Evolutionary conservation across 73 alveolate species (phyloP).

Genomic region (Paramecium sonneborni): DNA sequence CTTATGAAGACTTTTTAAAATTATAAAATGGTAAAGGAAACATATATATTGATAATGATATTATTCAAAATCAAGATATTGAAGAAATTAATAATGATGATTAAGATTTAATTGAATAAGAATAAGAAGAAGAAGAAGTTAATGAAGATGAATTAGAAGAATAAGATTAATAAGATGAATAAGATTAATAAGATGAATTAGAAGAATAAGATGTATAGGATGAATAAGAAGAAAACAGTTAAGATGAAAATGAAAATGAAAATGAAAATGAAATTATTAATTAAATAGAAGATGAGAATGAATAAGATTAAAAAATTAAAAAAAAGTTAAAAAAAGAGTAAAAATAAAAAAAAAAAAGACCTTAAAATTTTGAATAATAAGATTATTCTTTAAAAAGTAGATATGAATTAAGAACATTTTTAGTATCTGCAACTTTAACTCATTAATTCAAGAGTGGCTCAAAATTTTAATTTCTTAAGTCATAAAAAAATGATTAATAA

Average conservation of each 20-base stretch:
- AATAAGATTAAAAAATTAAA: not conserved
- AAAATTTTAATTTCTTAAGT: constrained; percentile 26
- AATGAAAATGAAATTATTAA: not conserved
- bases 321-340: too few relatives aligned
- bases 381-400: not conserved
- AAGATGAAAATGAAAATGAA: constrained; percentile 19
- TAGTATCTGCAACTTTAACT: constrained; percentile 70
- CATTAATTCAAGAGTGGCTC: constrained; percentile 52
- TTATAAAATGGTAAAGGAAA: constrained; percentile 68
- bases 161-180: constrained; percentile 46
- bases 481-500: not conserved
- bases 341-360: too few relatives aligned
- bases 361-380: too few relatives aligned
- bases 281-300: not conserved
- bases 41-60: constrained; percentile 46
- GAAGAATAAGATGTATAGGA: too few relatives aligned
- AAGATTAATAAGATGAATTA: not conserved
- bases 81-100: constrained; percentile 67
- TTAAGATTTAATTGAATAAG: constrained; percentile 48
- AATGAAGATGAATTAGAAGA: constrained; percentile 56
- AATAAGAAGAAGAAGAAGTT: constrained; percentile 52
- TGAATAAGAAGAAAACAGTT: too few relatives aligned
- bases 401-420: constrained; percentile 55
- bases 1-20: constrained; percentile 61
- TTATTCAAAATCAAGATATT: constrained; percentile 47